Evolutionary conservation across 2,329 filamentous ascomycete species (phyloP), one percentile per base, ranked within the genome.

Genomic region (Thermothelomyces thermophilus): DNA sequence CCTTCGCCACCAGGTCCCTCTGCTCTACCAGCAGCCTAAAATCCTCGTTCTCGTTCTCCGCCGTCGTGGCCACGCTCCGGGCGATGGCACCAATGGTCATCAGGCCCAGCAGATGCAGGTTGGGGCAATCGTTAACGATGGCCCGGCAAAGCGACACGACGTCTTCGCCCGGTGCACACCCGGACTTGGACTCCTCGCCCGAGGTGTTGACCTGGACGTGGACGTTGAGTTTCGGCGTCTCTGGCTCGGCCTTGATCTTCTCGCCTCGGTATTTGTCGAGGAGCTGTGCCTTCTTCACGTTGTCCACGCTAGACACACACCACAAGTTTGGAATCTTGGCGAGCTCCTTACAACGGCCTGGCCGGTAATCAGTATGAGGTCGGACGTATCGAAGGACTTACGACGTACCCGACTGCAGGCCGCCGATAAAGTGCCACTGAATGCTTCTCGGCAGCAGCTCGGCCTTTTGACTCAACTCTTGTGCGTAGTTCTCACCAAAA

Each of bases 61-160:
- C 70, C 1, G 82, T 86, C 2, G 82, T 83, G 14, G 80, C 87
- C 61, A 81, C 78, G 60, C 87, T 93, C 55, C 91, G 73, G 42
- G 90, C 91, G 66, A 97, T 95, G 16, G 91, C 90, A 1, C 93
- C 93, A 63, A 98, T 97, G 2, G 93, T 98, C 93, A 98, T 98
- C 33, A 98, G 69, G 0, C 93, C 93, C 26, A 86, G 75, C 2
- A 98, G 72, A 50, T 79, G 73, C 33, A 98, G 72, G 64, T 83
- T 76, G 1, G 87, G 83, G 66, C 89, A 95, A 33, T 80, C 73
- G 4, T 84, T 74, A 10, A 79, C 66, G 46, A 98, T 80, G 62
- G 85, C 77, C 46, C 74, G 75, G 64, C 87, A 91, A 34, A 97
- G 71, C 0, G 70, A 73, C 1, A 80, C 66, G 41, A 80, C 73